Base-by-base conservation (phyloP, 306 rosid species). In the Malus fusca region DNA sequence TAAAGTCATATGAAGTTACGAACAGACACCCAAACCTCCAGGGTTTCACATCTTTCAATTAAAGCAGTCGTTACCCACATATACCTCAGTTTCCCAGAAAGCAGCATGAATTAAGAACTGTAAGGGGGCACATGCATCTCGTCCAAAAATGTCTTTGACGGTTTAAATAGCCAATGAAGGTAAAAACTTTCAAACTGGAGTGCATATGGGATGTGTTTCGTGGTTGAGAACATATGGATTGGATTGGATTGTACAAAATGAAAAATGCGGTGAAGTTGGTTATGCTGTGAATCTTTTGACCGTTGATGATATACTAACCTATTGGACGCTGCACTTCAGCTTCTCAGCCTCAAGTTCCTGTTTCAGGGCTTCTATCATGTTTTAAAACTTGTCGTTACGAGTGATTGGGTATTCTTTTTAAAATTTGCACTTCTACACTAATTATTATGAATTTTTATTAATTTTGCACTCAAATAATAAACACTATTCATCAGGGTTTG, bases 341-440 rank as follows among this genome's bases (percentile, higher is more conserved):
- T 81, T 88, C 64, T 73, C 88, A 43, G 75, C 82, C 78, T 88
- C 85, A 69, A 88, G 84, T 78, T 88, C 89, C 62, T 80, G 87
- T 73, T 79, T 87, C 58, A 90, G 77, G 60, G 83, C 82, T 84
- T 88, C 90, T 6, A 33, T 33, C 37, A 5, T 33, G 37, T 33
- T 33, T 33, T 33, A 5, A 33, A 33, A 33, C 8, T 6, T 33
- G 37, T 33, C 7, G 1, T 5, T 33, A 33, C 5, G 37, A 33
- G 8, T 5, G 37, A 33, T 33, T 33, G 8, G 5, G 37, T 5
- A 33, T 33, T 33, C 7, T 33, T 33, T 33, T 33, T 33, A 33
- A 33, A 33, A 33, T 33, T 33, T 33, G 6, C 37, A 33, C 8
- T 33, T 33, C 37, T 33, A 33, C 8, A 33, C 37, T 33, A 33